These are phyloP conservation scores for Crataegus laevigata DNA, from an alignment of 306 rosid genomes.

Conservation along the genomic window DNA sequence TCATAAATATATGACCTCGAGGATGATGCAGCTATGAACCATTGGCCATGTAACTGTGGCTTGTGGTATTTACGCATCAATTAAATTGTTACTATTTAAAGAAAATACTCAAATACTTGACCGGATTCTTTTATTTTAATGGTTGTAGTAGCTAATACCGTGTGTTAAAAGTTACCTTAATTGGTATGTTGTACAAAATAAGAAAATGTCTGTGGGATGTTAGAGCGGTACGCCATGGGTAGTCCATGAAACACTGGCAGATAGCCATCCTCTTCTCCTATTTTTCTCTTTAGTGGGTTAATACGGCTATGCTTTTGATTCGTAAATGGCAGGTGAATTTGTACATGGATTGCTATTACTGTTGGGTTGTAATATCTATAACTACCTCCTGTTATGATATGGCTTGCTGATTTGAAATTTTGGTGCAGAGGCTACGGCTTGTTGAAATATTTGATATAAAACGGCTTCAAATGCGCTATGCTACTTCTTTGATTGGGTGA, in stretches of 20 bases:
- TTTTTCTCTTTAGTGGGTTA: background rate
- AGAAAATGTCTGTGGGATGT: background rate
- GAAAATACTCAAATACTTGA: background rate
- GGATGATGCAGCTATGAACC: background rate
- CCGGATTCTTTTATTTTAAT: background rate
- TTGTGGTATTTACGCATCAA: background rate
- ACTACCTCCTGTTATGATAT: background rate
- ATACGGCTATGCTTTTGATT: background rate
- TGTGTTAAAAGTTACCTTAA: background rate
- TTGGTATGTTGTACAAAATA: background rate
- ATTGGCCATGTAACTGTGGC: background rate
- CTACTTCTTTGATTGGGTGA: constrained; percentile 85
- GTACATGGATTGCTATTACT: background rate
- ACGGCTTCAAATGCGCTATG: constrained; percentile 95
- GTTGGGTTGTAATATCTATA: background rate
- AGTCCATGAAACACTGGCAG: background rate
- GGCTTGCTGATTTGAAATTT: background rate
- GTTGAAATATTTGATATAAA: constrained; percentile 93
- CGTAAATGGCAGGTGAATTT: background rate
- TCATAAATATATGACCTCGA: background rate
- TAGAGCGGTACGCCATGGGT: background rate
- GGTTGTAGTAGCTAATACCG: background rate
- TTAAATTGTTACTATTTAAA: background rate
- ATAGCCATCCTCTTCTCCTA: background rate
- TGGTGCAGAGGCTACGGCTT: constrained; percentile 78